phyloP scores from a whole-genome alignment of 2,329 filamentous ascomycete species.

The Leptographium procerum region DNA sequence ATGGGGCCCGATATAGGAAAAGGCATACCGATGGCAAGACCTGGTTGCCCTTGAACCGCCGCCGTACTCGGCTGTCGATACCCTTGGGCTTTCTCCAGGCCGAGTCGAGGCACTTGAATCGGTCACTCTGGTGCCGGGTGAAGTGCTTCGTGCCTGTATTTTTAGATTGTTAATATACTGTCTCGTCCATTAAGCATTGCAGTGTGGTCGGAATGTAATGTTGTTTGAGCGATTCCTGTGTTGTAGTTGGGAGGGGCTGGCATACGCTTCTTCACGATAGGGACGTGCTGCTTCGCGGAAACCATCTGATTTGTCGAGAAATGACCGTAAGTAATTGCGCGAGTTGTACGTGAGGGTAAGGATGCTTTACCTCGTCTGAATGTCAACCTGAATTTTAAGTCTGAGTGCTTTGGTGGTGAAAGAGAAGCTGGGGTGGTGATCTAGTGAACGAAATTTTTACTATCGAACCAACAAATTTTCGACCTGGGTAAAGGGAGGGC shows the following conservation, averaged over 20 bases:
- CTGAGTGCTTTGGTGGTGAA: background rate
- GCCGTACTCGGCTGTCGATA: slow-evolving; percentile 95
- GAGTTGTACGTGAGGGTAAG: background rate
- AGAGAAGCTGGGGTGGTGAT: background rate
- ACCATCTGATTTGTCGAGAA: slow-evolving; percentile 58
- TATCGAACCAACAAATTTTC: background rate
- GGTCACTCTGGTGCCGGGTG: slow-evolving; percentile 94
- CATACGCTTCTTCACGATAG: slow-evolving; percentile 99
- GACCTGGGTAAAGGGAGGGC: background rate
- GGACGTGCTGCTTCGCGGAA: slow-evolving; percentile 97
- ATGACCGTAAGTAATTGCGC: background rate
- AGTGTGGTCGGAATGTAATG: background rate
- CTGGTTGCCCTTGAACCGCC: slow-evolving; percentile 92
- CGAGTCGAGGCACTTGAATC: slow-evolving; percentile 81
- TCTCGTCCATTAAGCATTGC: background rate
- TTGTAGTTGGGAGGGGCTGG: background rate
- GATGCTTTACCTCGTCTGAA: background rate
- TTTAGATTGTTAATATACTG: background rate
- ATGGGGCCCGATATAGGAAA: background rate
- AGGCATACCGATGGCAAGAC: slow-evolving; percentile 93
- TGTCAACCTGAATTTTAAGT: background rate
- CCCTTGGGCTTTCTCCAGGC: slow-evolving; percentile 99
- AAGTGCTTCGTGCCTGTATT: slow-evolving; percentile 79
- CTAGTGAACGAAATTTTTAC: slow-evolving; percentile 1
- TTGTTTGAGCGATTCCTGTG: background rate